Evolutionary conservation across 1,284 basidiomycete genomes (phyloP).

Genomic region (Ganoderma resinaceum): DNA sequence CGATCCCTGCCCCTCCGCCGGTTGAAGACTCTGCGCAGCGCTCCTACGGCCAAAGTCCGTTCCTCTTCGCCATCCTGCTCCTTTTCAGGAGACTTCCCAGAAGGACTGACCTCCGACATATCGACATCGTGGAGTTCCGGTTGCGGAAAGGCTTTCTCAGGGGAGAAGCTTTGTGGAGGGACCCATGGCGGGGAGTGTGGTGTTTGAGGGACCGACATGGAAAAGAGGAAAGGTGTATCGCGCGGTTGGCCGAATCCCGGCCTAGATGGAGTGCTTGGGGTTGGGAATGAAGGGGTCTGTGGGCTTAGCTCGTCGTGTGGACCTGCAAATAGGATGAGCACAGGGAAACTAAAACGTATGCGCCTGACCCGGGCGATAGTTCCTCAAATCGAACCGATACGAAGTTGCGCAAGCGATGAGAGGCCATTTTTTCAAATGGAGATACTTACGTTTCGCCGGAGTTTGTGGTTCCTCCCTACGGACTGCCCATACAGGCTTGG

Average conservation of each 20-base stretch:
- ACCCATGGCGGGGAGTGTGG: constrained; percentile 62
- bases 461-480: constrained; percentile 51
- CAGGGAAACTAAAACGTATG: background rate
- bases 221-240: constrained; percentile 76
- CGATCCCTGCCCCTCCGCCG: constrained; percentile 56
- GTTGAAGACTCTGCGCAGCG: constrained; percentile 70
- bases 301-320: constrained; percentile 59
- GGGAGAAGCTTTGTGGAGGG: constrained; percentile 64
- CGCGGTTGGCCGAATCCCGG: constrained; percentile 69
- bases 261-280: constrained; percentile 57
- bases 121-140: constrained; percentile 72
- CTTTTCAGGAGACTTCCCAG: constrained; percentile 43
- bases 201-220: constrained; percentile 56
- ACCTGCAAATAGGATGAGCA: constrained; percentile 46
- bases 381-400: background rate
- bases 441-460: constrained; percentile 68
- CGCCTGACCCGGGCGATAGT: background rate
- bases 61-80: constrained; percentile 44
- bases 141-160: constrained; percentile 64
- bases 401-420: background rate
- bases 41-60: constrained; percentile 68
- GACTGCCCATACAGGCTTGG: constrained; percentile 64
- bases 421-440: background rate
- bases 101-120: constrained; percentile 76
- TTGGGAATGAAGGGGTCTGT: constrained; percentile 51